These are phyloP conservation scores for Suillus hirtellus DNA, from an alignment of 768 basidiomycete species.

Conservation along the genomic window DNA sequence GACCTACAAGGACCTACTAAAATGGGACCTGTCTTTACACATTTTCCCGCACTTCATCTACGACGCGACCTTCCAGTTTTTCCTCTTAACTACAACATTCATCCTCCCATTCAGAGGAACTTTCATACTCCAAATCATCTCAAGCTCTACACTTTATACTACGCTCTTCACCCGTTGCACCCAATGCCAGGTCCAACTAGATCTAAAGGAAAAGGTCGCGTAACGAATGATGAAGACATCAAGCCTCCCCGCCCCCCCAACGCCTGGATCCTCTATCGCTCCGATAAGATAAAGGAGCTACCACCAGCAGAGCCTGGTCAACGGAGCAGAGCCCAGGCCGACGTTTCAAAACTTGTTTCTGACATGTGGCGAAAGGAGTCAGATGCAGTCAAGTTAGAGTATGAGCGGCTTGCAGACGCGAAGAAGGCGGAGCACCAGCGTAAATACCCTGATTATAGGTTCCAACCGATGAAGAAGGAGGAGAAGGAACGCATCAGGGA, in stretches of 20 bases:
- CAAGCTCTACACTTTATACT: constrained; percentile 14
- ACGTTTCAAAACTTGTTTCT: constrained; percentile 64
- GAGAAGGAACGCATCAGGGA: constrained; percentile 44
- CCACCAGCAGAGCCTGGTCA: constrained; percentile 35
- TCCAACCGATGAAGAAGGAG: constrained; percentile 55
- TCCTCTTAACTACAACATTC: constrained; percentile 17
- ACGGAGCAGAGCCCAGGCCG: constrained; percentile 52
- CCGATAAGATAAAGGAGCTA: constrained; percentile 51
- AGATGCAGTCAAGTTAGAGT: constrained; percentile 46
- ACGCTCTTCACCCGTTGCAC: constrained; percentile 10
- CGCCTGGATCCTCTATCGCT: constrained; percentile 82
- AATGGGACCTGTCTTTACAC: constrained; percentile 23
- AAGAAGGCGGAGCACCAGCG: constrained; percentile 52
- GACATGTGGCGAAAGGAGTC: constrained; percentile 62
- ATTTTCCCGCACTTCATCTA: constrained; percentile 27
- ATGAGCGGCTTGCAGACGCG: constrained; percentile 53
- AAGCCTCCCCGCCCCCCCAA: constrained; percentile 69
- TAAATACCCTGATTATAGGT: constrained; percentile 58
- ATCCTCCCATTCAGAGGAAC: constrained; percentile 14
- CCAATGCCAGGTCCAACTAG: constrained; percentile 27
- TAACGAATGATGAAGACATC: constrained; percentile 14
- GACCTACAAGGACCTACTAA: constrained; percentile 39
- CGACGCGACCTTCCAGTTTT: constrained; percentile 26
- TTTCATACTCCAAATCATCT: constrained; percentile 14
- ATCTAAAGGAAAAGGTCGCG: constrained; percentile 11